Evolutionary conservation across 495 filamentous ascomycete genomes (phyloP).

Genomic region (Xylaria grammica): DNA sequence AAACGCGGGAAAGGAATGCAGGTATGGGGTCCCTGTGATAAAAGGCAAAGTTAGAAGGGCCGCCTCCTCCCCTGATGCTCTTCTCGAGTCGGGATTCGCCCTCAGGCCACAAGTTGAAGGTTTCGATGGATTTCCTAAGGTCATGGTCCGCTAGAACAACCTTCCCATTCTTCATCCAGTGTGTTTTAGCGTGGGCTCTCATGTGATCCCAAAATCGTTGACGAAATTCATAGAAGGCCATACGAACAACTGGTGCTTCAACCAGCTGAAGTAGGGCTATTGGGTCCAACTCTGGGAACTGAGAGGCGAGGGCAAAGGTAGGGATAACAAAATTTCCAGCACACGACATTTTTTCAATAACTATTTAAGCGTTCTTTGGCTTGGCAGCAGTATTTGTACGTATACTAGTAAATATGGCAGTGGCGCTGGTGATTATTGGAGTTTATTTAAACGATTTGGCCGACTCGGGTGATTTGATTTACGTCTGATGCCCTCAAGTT

Average conservation of each 20-base stretch:
- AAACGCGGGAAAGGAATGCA: not conserved
- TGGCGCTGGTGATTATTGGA: not conserved
- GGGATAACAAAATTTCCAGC: not conserved
- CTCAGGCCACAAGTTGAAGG: not conserved
- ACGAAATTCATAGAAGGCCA: not conserved
- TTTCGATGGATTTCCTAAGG: not conserved
- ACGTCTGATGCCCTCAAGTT: too few species aligned
- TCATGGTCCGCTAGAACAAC: too few species aligned
- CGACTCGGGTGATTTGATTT: too few species aligned
- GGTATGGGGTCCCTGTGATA: not conserved
- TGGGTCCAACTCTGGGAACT: conserved; percentile 2
- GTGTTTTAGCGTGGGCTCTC: too few species aligned
- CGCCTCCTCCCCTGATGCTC: not conserved
- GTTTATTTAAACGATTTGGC: not conserved
- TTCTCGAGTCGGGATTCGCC: not conserved
- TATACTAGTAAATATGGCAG: not conserved
- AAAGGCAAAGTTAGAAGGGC: not conserved
- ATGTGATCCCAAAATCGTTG: not conserved
- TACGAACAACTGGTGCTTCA: not conserved
- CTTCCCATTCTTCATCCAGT: too few species aligned
- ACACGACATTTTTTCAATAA: not conserved
- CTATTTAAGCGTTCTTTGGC: not conserved
- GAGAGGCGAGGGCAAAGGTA: not conserved
- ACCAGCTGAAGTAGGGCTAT: not conserved
- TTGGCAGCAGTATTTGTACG: not conserved